Base-by-base conservation (phyloP, 352 stramenopile species). In the Labyrinthula sp. region DNA sequence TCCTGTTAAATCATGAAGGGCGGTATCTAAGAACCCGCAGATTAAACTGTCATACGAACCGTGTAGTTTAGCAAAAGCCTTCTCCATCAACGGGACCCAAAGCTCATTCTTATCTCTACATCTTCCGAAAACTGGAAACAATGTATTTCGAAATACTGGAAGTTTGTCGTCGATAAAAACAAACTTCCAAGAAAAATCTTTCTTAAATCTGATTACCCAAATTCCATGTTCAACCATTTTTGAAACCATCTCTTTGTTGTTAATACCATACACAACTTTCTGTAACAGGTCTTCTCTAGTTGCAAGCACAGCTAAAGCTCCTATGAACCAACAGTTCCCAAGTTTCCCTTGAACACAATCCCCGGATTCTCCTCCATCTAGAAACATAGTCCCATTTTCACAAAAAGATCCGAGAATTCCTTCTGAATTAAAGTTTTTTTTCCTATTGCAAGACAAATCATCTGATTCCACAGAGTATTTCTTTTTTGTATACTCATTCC, bases 51-150 rank as follows among this genome's bases (percentile, higher is more conserved):
- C 75, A 38, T 88, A 91, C 40, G 64, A 79, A 10, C 73, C 74
- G 39, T 88, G 68, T 1, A 91, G 62, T 52, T 91, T 91, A 2
- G 79, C 79, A 40, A 88, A 91, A 1, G 77, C 79, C 38, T 92
- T 92, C 48, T 89, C 77, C 0, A 89, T 38, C 5, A 89, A 34
- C 0, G 72, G 62, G 1, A 87, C 76, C 76, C 76, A 57, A 20
- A 52, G 31, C 57, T 58, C 59, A 14, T 57, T 52, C 20, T 15
- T 23, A 10, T 61, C 35, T 0, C 60, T 25, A 10, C 46, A 23
- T 10, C 45, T 24, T 7, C 52, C 22, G 38, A 58, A 48, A 3
- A 61, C 25, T 2, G 55, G 52, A 7, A 38, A 64, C 33, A 7
- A 54, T 46, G 20, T 64, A n/a, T 79, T 78, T 0, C 61, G 69